Evolutionary conservation across 139 green algal genomes (phyloP).

Genomic region (Chlorella sp.): DNA sequence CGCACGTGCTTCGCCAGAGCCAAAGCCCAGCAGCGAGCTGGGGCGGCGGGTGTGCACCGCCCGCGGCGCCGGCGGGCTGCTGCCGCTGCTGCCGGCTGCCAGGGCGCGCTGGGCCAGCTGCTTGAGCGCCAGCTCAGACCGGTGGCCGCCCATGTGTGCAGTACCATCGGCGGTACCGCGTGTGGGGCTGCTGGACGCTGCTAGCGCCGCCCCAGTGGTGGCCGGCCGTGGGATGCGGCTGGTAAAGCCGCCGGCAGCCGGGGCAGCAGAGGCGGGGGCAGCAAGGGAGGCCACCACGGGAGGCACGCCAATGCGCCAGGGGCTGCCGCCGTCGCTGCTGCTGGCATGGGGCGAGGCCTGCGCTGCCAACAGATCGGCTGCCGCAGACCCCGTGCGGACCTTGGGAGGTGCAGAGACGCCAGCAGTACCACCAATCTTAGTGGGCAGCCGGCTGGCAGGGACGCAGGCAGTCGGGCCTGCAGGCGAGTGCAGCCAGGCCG

Average conservation of each 20-base stretch:
- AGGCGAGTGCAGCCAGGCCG: background rate
- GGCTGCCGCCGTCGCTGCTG: background rate
- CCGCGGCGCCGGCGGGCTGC: background rate
- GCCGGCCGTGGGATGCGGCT: conserved; percentile 2
- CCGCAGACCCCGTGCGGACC: too few relatives aligned
- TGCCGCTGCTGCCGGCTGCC: background rate
- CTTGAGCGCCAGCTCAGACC: conserved; percentile 6
- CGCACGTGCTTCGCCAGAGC: too few relatives aligned
- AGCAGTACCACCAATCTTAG: background rate
- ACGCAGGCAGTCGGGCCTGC: background rate
- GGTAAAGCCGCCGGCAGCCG: background rate
- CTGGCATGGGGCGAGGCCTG: background rate
- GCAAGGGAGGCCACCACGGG: background rate
- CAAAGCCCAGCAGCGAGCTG: background rate
- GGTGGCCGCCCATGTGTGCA: background rate
- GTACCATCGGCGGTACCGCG: background rate
- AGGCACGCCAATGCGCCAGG: background rate
- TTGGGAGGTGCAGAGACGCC: background rate
- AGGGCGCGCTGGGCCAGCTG: background rate
- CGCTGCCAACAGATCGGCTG: background rate
- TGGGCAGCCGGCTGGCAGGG: background rate
- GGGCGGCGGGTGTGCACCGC: background rate
- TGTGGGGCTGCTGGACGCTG: background rate
- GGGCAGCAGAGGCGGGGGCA: background rate
- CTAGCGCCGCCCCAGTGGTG: background rate